Evolutionary conservation across 441 rosid genomes (phyloP), one percentile per base, ranked within the genome.

Genomic region (Gossypium schwendimanii): DNA sequence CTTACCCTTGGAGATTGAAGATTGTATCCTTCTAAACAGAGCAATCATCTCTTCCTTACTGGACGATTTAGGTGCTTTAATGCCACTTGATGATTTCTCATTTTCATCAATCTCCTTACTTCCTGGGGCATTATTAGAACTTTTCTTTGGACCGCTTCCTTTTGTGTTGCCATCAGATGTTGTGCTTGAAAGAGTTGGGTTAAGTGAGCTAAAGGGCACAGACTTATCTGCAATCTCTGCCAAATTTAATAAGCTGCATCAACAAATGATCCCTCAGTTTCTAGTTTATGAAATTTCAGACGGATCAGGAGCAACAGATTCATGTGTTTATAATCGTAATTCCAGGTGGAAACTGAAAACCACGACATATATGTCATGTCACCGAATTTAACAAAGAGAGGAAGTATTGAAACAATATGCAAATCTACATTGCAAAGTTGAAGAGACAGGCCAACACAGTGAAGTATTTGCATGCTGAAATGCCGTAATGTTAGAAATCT

Each of bases 201-300:
- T 78, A 33, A 47, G 70, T 11, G 62, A 77, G 41, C 68, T 21
- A 70, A 82, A 78, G 59, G 69, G 66, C 3, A 47, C 8, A 70
- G 73, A 33, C 50, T 79, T 63, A 80, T 81, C 86, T 84, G 85
- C 87, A 80, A 84, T 80, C 85, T 80, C 88, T 82, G 91, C 87
- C 89, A 87, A 86, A 87, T 79, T 82, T 69, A 86, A 89, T 81
- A 84, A 85, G 91, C 94, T 86, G 90, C 84, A 90, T 80, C 87
- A 78, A 79, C 81, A 81, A 77, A 65, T 76, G 79, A 59, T 41
- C 80, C 74, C 75, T 85, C 83, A 53, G 88, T 82, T 61, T 73
- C 69, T 73, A 73, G 63, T 68, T 73, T 14, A 50, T 44, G 50
- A 53, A 57, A 63, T 59, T 49, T 70, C 70, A 71, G 3, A 24